Conservation (phyloP, 495 filamentous ascomycete genomes). For the Penicillium simplicissimum region DNA sequence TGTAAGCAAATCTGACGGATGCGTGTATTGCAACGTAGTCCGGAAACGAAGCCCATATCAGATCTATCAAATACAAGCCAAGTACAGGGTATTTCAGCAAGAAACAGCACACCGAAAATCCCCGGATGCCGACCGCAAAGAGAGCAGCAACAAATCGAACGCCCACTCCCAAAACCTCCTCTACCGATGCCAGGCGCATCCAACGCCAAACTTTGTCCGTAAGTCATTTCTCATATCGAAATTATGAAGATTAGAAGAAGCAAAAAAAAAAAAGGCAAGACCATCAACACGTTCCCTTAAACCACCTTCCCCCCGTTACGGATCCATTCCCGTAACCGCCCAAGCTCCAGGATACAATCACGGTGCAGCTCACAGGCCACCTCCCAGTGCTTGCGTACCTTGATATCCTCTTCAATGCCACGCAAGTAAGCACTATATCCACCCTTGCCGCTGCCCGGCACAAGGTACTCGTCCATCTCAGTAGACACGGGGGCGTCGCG, state of each 20-base stretch:
- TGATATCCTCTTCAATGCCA: conserved; percentile 63
- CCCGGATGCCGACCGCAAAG: conserved; percentile 1
- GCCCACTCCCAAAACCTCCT: background rate
- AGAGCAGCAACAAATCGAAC: conserved; percentile 2
- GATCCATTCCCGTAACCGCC: conserved; percentile 55
- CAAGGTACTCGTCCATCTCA: conserved; percentile 30
- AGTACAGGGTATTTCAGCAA: conserved; percentile 21
- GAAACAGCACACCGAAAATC: conserved; percentile 7
- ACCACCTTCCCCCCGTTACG: conserved; percentile 39
- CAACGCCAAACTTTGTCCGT: background rate
- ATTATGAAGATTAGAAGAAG: background rate
- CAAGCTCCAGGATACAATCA: conserved; percentile 59
- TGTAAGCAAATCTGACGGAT: background rate
- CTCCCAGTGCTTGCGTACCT: conserved; percentile 64
- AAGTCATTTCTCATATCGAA: background rate
- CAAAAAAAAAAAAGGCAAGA: background rate
- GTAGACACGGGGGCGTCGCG: conserved; percentile 17
- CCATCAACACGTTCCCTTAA: conserved; percentile 2
- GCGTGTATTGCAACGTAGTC: too few species aligned
- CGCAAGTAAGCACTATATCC: conserved; percentile 60
- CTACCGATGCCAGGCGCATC: conserved; percentile 2
- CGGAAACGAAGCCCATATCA: background rate
- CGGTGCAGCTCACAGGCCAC: conserved; percentile 64
- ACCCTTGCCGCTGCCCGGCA: conserved; percentile 34
- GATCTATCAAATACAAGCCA: conserved; percentile 10